These are phyloP conservation scores for Diaporthe citrichinensis DNA, from an alignment of 2,329 filamentous ascomycete species.

Conservation along the genomic window DNA sequence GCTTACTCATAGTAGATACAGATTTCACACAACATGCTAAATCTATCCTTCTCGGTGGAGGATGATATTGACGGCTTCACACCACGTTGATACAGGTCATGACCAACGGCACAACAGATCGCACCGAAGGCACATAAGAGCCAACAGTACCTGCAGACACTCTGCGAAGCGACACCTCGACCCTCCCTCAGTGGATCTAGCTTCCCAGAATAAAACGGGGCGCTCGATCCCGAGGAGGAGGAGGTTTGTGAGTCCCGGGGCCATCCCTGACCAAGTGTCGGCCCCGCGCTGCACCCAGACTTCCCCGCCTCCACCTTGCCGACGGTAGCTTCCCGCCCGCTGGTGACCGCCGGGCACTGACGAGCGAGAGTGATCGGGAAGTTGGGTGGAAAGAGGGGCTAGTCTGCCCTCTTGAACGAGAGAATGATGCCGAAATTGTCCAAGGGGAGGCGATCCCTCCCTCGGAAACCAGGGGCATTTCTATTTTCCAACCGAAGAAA, in stretches of 20 bases:
- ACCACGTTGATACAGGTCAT: not conserved
- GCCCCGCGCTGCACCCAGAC: constrained; percentile 14
- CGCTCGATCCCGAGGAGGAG: not conserved
- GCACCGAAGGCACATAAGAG: not conserved
- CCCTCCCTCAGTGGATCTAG: not conserved
- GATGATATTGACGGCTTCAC: too few species aligned
- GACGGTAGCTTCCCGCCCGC: not conserved
- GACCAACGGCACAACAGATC: not conserved
- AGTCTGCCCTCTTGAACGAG: not conserved
- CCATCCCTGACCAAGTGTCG: constrained; percentile 4
- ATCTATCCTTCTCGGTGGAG: too few species aligned
- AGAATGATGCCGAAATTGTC: not conserved
- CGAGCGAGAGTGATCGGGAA: not conserved
- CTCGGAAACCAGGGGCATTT: not conserved
- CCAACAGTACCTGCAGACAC: not conserved
- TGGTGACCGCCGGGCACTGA: not conserved
- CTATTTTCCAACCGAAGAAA: constrained; percentile 1
- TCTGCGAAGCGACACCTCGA: not conserved
- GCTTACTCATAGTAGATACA: not conserved
- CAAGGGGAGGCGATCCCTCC: not conserved
- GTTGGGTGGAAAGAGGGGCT: constrained; percentile 3
- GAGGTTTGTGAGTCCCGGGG: not conserved
- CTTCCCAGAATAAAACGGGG: not conserved
- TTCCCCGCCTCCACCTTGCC: constrained; percentile 30
- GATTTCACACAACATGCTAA: not conserved